These are phyloP conservation scores for Fomitiporia mediterranea DNA, from an alignment of 1,284 basidiomycete genomes.

Conservation along the genomic window DNA sequence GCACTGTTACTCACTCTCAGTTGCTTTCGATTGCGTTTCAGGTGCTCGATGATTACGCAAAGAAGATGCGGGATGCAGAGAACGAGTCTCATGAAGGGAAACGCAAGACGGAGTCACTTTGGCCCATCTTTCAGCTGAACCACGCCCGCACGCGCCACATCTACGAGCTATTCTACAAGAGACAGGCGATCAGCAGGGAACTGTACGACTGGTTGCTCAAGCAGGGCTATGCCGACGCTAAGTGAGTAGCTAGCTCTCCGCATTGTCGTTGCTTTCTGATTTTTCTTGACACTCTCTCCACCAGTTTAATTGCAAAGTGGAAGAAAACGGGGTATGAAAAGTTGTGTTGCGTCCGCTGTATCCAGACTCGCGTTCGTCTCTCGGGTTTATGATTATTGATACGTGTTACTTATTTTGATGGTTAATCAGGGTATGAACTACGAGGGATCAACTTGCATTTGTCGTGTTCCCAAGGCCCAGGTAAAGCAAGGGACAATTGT, in stretches of 20 bases:
- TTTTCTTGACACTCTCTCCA: slow-evolving; percentile 2
- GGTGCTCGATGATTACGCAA: slow-evolving; percentile 92
- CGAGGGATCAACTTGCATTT: slow-evolving; percentile 98
- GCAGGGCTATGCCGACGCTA: slow-evolving; percentile 95
- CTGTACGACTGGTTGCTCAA: slow-evolving; percentile 98
- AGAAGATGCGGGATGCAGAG: slow-evolving; percentile 97
- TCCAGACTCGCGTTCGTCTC: slow-evolving; percentile 78
- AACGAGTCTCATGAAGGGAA: slow-evolving; percentile 98
- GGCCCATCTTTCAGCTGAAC: slow-evolving; percentile 98
- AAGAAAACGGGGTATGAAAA: slow-evolving; percentile 99
- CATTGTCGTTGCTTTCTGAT: slow-evolving; percentile 10
- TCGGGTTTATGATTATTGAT: slow-evolving; percentile 10
- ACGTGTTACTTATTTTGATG: slow-evolving; percentile 21
- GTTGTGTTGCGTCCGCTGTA: slow-evolving; percentile 94
- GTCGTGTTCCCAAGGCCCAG: slow-evolving; percentile 93
- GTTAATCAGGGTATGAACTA: slow-evolving; percentile 91
- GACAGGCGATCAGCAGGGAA: slow-evolving; percentile 90
- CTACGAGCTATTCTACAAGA: slow-evolving; percentile 98
- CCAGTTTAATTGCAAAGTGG: slow-evolving; percentile 97
- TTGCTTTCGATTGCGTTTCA: slow-evolving; percentile 30
- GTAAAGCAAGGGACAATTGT: slow-evolving; percentile 91
- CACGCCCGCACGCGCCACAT: slow-evolving; percentile 96
- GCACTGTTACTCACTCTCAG: background rate
- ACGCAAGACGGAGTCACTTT: slow-evolving; percentile 93
- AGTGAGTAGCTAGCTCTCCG: slow-evolving; percentile 55